These are phyloP conservation scores for Fraxinus nigra DNA, from an alignment of 305 asterid species.

Conservation along the genomic window DNA sequence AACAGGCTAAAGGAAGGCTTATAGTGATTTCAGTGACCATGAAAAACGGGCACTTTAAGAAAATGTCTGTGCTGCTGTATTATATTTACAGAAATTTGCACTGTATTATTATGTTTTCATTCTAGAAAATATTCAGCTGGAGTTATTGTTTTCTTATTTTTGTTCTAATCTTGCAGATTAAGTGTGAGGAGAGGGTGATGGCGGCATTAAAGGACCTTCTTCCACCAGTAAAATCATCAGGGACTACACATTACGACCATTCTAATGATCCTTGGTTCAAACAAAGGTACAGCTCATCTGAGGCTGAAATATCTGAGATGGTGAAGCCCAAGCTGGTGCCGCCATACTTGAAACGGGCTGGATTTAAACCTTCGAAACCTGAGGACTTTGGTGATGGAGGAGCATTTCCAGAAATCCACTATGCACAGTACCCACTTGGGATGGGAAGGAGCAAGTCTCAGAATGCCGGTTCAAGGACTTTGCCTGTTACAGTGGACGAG, in stretches of 20 bases:
- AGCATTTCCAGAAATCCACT: conserved; percentile 81
- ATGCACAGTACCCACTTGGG: conserved; percentile 76
- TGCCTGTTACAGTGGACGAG: conserved; percentile 82
- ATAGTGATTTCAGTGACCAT: not conserved
- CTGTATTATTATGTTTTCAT: not conserved
- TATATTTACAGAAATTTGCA: not conserved
- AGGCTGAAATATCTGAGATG: not conserved
- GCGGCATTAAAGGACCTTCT: conserved; percentile 44
- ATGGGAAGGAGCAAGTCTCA: conserved; percentile 61
- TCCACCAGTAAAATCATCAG: conserved; percentile 34
- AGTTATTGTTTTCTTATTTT: not conserved
- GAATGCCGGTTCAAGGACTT: conserved; percentile 55
- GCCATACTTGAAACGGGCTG: conserved; percentile 63
- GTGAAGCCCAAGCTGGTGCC: conserved; percentile 60
- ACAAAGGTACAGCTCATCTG: conserved; percentile 31
- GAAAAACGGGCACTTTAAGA: not conserved
- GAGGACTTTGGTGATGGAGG: conserved; percentile 94
- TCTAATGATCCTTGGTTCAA: conserved; percentile 53
- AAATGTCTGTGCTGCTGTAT: not conserved
- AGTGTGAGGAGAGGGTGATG: conserved; percentile 16
- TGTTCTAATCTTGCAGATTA: not conserved
- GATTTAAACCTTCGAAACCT: conserved; percentile 59
- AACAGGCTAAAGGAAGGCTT: not conserved
- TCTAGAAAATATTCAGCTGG: not conserved
- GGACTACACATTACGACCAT: conserved; percentile 36